phyloP scores from a whole-genome alignment of 805 yeast genomes.

The Saccharomycopsis babjevae region DNA sequence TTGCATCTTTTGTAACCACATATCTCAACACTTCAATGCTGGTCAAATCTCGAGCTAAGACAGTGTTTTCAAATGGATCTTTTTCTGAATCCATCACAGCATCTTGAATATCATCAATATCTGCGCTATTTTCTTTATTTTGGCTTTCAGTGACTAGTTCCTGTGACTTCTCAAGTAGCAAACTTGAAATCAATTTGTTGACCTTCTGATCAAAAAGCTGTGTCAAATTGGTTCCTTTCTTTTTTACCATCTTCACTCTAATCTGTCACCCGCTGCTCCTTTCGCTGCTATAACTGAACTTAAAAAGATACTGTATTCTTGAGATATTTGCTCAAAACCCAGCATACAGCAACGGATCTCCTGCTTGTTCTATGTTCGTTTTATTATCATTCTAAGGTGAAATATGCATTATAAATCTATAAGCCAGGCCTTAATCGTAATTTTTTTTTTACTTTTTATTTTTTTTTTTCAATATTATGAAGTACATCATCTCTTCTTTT shows the following conservation, averaged over 20 bases:
- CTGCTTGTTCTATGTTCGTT: too few species aligned
- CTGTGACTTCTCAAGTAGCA: background rate
- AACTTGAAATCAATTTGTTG: background rate
- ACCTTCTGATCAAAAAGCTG: slow-evolving; percentile 6
- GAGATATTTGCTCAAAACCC: too few species aligned
- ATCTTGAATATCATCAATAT: slow-evolving; percentile 41
- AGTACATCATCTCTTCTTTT: too few species aligned
- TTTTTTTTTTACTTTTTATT: too few species aligned
- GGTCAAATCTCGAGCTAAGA: slow-evolving; percentile 8
- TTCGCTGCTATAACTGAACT: too few species aligned
- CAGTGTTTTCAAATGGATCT: slow-evolving; percentile 24
- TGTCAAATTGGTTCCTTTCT: slow-evolving; percentile 4
- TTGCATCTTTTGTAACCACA: slow-evolving; percentile 7
- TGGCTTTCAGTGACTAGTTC: background rate
- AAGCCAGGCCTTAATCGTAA: too few species aligned
- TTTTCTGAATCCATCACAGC: slow-evolving; percentile 26
- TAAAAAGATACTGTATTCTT: too few species aligned
- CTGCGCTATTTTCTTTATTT: slow-evolving; percentile 39
- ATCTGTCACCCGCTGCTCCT: background rate
- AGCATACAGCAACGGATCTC: too few species aligned
- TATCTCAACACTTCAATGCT: slow-evolving; percentile 7
- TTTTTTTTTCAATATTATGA: too few species aligned
- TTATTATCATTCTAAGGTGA: too few species aligned
- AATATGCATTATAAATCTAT: too few species aligned
- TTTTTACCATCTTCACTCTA: background rate